Base-by-base conservation (phyloP, 192 early-diverging fungal species). In the Haplosporangium gracile region DNA sequence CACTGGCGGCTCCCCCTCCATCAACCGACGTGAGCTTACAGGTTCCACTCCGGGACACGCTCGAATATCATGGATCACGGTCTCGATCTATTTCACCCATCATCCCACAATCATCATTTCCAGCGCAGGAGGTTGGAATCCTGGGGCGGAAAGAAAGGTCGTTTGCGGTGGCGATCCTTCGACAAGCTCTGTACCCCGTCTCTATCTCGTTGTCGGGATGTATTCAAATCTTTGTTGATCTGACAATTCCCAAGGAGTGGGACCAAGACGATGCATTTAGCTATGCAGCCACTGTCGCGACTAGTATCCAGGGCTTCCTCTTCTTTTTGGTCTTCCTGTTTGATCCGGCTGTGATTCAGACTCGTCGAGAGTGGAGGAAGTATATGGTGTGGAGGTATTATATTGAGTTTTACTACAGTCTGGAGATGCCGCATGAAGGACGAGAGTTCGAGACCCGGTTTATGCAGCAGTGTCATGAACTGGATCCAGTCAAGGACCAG, bases 321-420 rank as follows among this genome's bases (percentile, higher is more conserved):
- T 86, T 86, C 75, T 86, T 86, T 40, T n/a, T 81, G 2, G 84
- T 86, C 6, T 86, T 81, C 55, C 18, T 86, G 16, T 86, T 81
- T 72, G 84, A 86, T 63, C 84, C 84, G 7, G 84, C 84, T 9
- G 74, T 86, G 60, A 40, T 81, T 2, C 75, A 86, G 42, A 86
- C 79, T 6, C 79, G 79, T 74, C 70, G 45, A 4, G 55, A 80
- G 1, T 86, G 74, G 74, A 70, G 76, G 29, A 86, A 86, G 69
- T 86, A 86, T 70, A 32, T 80, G 76, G 65, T 81, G 18, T 86
- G 84, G 84, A 80, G 74, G 51, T 86, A 81, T 34, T 86, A 86
- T 13, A 55, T 81, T 36, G 84, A 86, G 72, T 86, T 86, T 65
- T 86, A 81, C 39, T 86, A 79, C 72, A 76, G 84, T 29, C 55